phyloP scores from a whole-genome alignment of 805 yeast species.

The Nakazawaea holstii region DNA sequence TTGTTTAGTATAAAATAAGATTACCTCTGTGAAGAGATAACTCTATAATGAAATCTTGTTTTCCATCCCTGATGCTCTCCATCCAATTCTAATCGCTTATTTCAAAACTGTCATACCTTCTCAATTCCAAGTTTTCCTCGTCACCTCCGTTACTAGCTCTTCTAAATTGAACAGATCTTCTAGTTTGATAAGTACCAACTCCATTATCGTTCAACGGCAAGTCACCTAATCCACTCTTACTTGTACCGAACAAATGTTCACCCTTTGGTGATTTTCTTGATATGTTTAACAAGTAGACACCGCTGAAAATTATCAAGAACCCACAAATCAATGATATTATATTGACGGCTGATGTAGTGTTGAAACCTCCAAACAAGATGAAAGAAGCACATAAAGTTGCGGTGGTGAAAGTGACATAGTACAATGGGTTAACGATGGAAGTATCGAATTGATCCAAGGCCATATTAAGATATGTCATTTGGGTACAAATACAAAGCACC shows the following conservation, averaged over 20 bases:
- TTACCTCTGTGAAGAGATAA: not conserved
- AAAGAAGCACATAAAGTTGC: constrained; percentile 83
- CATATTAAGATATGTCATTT: constrained; percentile 91
- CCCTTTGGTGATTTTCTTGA: constrained; percentile 55
- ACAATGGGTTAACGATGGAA: constrained; percentile 84
- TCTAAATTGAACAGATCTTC: constrained; percentile 68
- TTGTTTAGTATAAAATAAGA: no score
- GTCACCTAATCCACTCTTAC: constrained; percentile 55
- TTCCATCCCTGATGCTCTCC: no score
- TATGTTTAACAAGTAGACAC: constrained; percentile 78
- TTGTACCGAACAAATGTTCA: constrained; percentile 34
- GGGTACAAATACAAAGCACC: constrained; percentile 76
- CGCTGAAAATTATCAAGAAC: constrained; percentile 79
- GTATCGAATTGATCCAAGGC: constrained; percentile 93
- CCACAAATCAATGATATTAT: constrained; percentile 80
- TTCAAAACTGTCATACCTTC: constrained; percentile 61
- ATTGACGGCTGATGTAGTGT: constrained; percentile 74
- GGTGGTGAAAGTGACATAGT: constrained; percentile 88
- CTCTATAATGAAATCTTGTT: constrained; percentile 17
- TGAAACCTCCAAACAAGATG: constrained; percentile 80
- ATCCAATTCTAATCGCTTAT: constrained; percentile 30
- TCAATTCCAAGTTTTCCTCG: constrained; percentile 43
- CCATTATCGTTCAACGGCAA: constrained; percentile 77
- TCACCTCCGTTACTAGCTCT: constrained; percentile 30
- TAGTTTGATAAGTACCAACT: constrained; percentile 64